These are phyloP conservation scores for Apiospora saccharicola DNA, from an alignment of 2,329 filamentous ascomycete species.

Conservation along the genomic window DNA sequence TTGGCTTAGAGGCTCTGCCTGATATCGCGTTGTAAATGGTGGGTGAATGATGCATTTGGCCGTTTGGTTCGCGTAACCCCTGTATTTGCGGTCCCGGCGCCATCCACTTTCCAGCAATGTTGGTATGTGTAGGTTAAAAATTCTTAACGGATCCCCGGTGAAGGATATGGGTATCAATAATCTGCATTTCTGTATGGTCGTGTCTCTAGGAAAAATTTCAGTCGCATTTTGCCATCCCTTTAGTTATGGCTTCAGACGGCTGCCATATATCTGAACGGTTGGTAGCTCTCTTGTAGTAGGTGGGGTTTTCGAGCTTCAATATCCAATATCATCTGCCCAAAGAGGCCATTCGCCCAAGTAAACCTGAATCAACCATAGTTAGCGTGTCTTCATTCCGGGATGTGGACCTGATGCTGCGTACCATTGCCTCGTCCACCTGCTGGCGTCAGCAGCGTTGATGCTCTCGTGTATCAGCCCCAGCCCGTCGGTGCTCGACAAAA, in stretches of 20 bases:
- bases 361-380: constrained; percentile 62
- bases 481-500: constrained; percentile 42
- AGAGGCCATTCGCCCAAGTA: constrained; percentile 46
- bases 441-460: constrained; percentile 47
- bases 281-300: constrained; percentile 61
- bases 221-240: not conserved
- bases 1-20: not conserved
- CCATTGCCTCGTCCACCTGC: constrained; percentile 50
- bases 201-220: no score
- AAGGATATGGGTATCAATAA: not conserved
- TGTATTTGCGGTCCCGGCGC: not conserved
- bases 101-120: not conserved
- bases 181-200: not conserved
- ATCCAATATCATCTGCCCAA: constrained; percentile 46
- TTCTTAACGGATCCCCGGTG: not conserved
- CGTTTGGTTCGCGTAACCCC: not conserved
- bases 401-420: constrained; percentile 26
- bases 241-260: not conserved
- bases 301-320: constrained; percentile 76
- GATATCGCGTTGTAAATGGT: not conserved
- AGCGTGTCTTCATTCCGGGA: not conserved
- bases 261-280: constrained; percentile 37
- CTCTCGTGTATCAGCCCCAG: constrained; percentile 53
- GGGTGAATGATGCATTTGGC: not conserved
- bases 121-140: not conserved